Percentiles rank a stretch among this genome's conserved stretches.
Conservation (phyloP, 2,329 filamentous ascomycete species). For the Rutstroemia sp. region DNA sequence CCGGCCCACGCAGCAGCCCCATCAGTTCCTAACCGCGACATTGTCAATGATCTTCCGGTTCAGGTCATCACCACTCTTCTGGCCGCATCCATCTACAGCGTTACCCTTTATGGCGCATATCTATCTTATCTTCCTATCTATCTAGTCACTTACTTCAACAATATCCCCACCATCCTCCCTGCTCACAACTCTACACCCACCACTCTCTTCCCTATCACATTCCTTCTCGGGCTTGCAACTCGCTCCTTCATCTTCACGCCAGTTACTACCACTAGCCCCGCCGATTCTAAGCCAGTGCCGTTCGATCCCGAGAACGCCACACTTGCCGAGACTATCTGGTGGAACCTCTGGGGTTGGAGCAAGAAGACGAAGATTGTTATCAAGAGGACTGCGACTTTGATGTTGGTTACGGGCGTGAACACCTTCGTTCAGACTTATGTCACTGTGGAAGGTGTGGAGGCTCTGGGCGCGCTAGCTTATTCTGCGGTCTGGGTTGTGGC, state of each 20-base stretch:
- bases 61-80: slow-evolving; percentile 59
- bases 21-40: slow-evolving; percentile 52
- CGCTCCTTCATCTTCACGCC: slow-evolving; percentile 73
- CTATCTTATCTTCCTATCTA: slow-evolving; percentile 62
- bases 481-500: slow-evolving; percentile 67
- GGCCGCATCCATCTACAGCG: slow-evolving; percentile 64
- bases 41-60: slow-evolving; percentile 56
- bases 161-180: slow-evolving; percentile 58
- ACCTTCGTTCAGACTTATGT: slow-evolving; percentile 58
- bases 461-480: slow-evolving; percentile 64
- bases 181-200: slow-evolving; percentile 58
- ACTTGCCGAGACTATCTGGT: slow-evolving; percentile 61
- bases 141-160: slow-evolving; percentile 70
- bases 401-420: slow-evolving; percentile 48
- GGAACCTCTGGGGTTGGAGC: slow-evolving; percentile 66
- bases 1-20: slow-evolving; percentile 50
- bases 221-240: slow-evolving; percentile 59
- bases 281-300: slow-evolving; percentile 40
- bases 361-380: slow-evolving; percentile 56
- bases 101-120: slow-evolving; percentile 64
- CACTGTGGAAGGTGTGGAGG: slow-evolving; percentile 63
- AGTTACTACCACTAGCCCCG: slow-evolving; percentile 42
- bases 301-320: slow-evolving; percentile 61
- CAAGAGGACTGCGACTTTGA: slow-evolving; percentile 53
- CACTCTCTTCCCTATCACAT: slow-evolving; percentile 49